A percentile compares a stretch with the other conserved stretches of the same genome.
These are phyloP conservation scores for Pleurotus citrinopileatus DNA, from an alignment of 768 basidiomycete genomes.

Conservation along the genomic window DNA sequence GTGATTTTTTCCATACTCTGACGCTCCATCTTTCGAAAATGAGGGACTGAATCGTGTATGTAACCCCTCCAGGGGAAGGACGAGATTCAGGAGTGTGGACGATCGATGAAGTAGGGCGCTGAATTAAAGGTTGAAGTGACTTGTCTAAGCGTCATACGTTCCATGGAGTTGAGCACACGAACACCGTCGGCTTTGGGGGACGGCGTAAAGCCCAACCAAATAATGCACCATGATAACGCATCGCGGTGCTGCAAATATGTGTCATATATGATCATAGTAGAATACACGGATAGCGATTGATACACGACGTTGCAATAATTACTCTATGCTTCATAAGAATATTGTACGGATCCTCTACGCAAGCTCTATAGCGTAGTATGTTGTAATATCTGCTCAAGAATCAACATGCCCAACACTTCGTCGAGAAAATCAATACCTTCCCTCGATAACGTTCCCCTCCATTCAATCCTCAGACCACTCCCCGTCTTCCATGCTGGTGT, in stretches of 20 bases:
- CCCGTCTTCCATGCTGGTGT: conserved; percentile 1
- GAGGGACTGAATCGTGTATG: too few species aligned
- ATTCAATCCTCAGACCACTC: conserved; percentile 6
- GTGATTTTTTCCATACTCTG: too few species aligned
- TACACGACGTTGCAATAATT: background rate
- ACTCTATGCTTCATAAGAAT: background rate
- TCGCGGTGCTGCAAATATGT: background rate
- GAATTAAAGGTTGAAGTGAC: too few species aligned
- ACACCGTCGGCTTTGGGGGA: too few species aligned
- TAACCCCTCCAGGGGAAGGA: too few species aligned
- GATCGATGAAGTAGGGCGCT: too few species aligned
- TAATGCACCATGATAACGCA: too few species aligned
- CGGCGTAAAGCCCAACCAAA: too few species aligned
- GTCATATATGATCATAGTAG: background rate
- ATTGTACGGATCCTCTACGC: background rate
- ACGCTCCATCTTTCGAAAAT: too few species aligned
- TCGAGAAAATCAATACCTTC: conserved; percentile 8
- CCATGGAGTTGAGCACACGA: too few species aligned
- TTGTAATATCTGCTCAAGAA: background rate
- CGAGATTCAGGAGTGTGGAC: too few species aligned
- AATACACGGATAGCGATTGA: background rate
- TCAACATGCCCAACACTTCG: background rate
- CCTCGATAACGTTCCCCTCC: conserved; percentile 3
- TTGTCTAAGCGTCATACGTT: too few species aligned
- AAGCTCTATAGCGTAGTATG: background rate